Evolutionary conservation across 805 yeast species (phyloP).

Genomic region (Zygoascus biomembranicola): DNA sequence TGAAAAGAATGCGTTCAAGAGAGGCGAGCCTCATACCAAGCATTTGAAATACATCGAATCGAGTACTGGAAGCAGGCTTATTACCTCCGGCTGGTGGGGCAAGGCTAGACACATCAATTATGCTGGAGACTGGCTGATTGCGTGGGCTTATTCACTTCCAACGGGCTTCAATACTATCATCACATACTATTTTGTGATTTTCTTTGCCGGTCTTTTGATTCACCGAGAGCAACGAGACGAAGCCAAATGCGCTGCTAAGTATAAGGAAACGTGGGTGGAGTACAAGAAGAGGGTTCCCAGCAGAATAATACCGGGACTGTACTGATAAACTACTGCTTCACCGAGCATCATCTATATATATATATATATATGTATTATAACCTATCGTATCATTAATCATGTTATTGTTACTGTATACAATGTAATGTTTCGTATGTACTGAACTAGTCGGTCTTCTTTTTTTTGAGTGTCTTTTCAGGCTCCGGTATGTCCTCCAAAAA

Average conservation of each 20-base stretch:
- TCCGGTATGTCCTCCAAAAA: conserved; percentile 39
- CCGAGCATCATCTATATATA: neutral
- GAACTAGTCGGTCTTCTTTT: conserved; percentile 4
- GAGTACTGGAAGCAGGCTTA: conserved; percentile 65
- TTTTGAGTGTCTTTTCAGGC: neutral
- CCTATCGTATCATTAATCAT: neutral
- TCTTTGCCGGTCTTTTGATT: conserved; percentile 70
- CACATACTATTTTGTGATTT: conserved; percentile 80
- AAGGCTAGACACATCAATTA: conserved; percentile 88
- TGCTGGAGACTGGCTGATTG: conserved; percentile 90
- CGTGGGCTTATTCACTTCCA: conserved; percentile 87
- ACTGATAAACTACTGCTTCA: conserved; percentile 42
- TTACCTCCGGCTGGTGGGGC: conserved; percentile 96
- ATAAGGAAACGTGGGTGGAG: conserved; percentile 78
- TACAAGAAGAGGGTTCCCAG: conserved; percentile 79
- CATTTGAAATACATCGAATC: conserved; percentile 67
- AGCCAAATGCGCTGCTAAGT: conserved; percentile 77
- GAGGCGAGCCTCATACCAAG: conserved; percentile 54
- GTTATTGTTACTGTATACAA: neutral
- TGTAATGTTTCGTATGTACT: neutral
- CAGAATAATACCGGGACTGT: conserved; percentile 82
- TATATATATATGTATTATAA: neutral
- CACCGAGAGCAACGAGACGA: conserved; percentile 93
- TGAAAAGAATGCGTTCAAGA: conserved; percentile 77
- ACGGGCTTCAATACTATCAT: conserved; percentile 75